phyloP scores from a whole-genome alignment of 1,139 yeast species.

The Kodamaea arcana region DNA sequence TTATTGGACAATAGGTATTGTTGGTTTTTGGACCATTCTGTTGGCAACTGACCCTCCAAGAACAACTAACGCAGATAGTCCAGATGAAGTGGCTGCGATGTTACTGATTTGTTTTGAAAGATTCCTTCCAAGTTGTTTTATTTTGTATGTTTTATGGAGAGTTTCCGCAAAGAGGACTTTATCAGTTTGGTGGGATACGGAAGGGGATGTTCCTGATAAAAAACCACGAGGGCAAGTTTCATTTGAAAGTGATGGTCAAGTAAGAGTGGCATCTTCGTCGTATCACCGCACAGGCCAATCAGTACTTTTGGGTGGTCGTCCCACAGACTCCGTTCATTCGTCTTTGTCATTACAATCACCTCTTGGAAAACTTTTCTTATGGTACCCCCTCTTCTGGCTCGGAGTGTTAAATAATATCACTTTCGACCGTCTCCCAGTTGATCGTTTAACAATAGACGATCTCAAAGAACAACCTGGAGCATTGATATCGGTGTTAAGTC shows the following conservation, averaged over 20 bases:
- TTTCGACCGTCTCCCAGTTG: constrained; percentile 84
- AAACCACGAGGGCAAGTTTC: neutral
- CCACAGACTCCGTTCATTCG: neutral
- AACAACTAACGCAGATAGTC: constrained; percentile 48
- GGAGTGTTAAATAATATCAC: constrained; percentile 85
- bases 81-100: constrained; percentile 54
- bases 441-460: constrained; percentile 70
- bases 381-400: constrained; percentile 83
- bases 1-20: constrained; percentile 57
- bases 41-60: constrained; percentile 83
- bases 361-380: constrained; percentile 53
- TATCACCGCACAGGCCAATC: neutral
- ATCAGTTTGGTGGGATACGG: constrained; percentile 1
- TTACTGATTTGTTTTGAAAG: constrained; percentile 71
- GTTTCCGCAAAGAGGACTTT: constrained; percentile 43
- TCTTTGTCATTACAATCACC: constrained; percentile 16
- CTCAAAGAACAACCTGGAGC: constrained; percentile 77
- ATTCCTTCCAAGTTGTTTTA: constrained; percentile 69
- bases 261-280: neutral
- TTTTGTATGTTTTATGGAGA: constrained; percentile 70
- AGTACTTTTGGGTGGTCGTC: neutral
- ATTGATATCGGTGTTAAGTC: constrained; percentile 53
- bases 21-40: constrained; percentile 86
- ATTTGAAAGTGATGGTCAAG: neutral
- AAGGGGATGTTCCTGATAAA: neutral